Evolutionary conservation across 1,139 yeast genomes (phyloP).

Genomic region (Candida tropicalis): DNA sequence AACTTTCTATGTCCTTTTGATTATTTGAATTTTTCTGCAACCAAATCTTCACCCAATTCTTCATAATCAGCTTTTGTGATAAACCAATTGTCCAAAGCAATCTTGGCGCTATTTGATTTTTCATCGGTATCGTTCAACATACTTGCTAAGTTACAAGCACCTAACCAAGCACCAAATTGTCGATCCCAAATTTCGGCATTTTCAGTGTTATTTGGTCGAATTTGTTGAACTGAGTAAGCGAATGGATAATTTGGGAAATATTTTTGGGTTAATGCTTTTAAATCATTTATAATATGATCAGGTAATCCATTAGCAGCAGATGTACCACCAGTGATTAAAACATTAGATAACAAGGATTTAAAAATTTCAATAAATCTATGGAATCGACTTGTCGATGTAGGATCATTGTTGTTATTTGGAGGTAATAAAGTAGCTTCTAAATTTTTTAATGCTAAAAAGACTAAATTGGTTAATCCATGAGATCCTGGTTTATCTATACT

Average conservation of each 20-base stretch:
- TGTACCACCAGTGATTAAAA: conserved; percentile 68
- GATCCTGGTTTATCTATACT: conserved; percentile 40
- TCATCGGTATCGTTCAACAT: conserved; percentile 47
- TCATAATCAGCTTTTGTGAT: conserved; percentile 59
- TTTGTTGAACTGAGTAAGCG: conserved; percentile 24
- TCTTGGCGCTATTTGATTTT: conserved; percentile 40
- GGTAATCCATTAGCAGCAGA: conserved; percentile 63
- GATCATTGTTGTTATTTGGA: conserved; percentile 21
- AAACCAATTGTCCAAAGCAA: conserved; percentile 56
- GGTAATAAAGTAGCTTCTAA: conserved; percentile 37
- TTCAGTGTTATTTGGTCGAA: conserved; percentile 18
- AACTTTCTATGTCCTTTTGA: neutral
- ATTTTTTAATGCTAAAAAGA: conserved; percentile 39
- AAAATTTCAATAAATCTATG: conserved; percentile 45
- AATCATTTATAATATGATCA: conserved; percentile 62
- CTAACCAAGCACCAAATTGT: conserved; percentile 63
- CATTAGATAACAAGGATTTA: conserved; percentile 52
- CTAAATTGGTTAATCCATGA: conserved; percentile 46
- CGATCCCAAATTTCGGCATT: conserved; percentile 53
- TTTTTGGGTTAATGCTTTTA: conserved; percentile 46
- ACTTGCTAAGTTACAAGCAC: conserved; percentile 64
- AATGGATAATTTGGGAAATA: conserved; percentile 52
- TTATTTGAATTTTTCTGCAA: conserved; percentile 54
- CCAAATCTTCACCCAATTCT: conserved; percentile 61
- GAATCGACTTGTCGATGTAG: conserved; percentile 28